These are phyloP conservation scores for Aspergillus fijiensis DNA, from an alignment of 2,329 filamentous ascomycete species.

Conservation along the genomic window DNA sequence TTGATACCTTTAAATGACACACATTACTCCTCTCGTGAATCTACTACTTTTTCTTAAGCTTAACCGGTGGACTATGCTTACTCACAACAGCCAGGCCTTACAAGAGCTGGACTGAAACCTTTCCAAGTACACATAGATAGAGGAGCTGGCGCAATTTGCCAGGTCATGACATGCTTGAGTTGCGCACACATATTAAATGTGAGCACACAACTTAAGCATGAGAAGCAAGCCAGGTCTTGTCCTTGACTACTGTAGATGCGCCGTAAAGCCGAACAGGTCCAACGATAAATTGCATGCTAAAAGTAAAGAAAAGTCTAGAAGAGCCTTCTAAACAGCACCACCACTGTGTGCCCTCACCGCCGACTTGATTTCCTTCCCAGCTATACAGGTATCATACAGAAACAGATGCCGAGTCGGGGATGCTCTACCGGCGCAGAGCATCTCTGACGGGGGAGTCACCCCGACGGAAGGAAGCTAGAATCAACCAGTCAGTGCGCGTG, in stretches of 20 bases:
- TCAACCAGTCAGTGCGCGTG: slow-evolving; percentile 14
- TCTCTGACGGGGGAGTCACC: slow-evolving; percentile 43
- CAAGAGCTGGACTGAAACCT: too few relatives aligned
- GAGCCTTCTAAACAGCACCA: slow-evolving; percentile 21
- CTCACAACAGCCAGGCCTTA: too few relatives aligned
- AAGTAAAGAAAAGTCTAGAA: slow-evolving; percentile 19
- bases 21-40: neutral
- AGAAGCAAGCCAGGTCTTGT: neutral
- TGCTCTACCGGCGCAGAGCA: slow-evolving; percentile 37
- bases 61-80: too few relatives aligned
- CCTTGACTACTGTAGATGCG: neutral
- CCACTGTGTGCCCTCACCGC: slow-evolving; percentile 12
- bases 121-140: too few relatives aligned
- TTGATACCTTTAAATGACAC: neutral
- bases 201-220: neutral
- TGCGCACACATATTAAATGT: neutral
- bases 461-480: slow-evolving; percentile 45
- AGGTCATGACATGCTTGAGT: neutral
- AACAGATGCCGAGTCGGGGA: slow-evolving; percentile 18
- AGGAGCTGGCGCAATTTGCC: too few relatives aligned
- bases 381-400: slow-evolving; percentile 43
- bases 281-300: slow-evolving; percentile 21
- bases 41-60: too few relatives aligned
- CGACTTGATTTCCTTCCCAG: slow-evolving; percentile 21
- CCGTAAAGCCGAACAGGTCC: slow-evolving; percentile 5